Conservation (phyloP, 352 stramenopile genomes). For the Phytophthora lateralis region DNA sequence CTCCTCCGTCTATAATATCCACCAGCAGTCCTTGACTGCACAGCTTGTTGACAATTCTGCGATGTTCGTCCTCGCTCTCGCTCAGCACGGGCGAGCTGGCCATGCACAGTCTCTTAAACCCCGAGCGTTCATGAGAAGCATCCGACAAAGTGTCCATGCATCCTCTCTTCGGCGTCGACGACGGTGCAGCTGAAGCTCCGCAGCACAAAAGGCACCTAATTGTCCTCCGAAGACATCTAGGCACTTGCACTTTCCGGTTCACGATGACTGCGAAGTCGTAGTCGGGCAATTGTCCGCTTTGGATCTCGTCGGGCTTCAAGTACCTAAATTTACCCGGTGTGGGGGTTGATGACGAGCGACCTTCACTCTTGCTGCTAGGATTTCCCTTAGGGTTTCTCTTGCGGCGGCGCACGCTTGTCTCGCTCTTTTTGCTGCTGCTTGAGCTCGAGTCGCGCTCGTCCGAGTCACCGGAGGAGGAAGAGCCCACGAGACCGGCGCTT, state of each 20-base stretch:
- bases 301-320: slow-evolving; percentile 83
- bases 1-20: slow-evolving; percentile 85
- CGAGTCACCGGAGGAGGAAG: slow-evolving; percentile 25
- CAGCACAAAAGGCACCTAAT: slow-evolving; percentile 51
- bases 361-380: slow-evolving; percentile 18
- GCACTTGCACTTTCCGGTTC: slow-evolving; percentile 64
- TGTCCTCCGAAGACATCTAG: slow-evolving; percentile 36
- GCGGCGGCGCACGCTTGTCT: slow-evolving; percentile 10
- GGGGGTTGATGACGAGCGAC: slow-evolving; percentile 32
- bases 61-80: slow-evolving; percentile 84
- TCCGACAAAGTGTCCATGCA: slow-evolving; percentile 39
- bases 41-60: slow-evolving; percentile 77
- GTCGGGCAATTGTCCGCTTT: slow-evolving; percentile 51
- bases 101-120: slow-evolving; percentile 74
- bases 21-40: slow-evolving; percentile 73
- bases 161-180: slow-evolving; percentile 14
- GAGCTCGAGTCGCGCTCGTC: slow-evolving; percentile 30
- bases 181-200: not conserved
- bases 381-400: slow-evolving; percentile 20
- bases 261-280: slow-evolving; percentile 88
- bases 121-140: slow-evolving; percentile 46
- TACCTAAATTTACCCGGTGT: slow-evolving; percentile 70
- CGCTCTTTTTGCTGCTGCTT: slow-evolving; percentile 24
- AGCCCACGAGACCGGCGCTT: slow-evolving; percentile 64
- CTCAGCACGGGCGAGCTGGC: slow-evolving; percentile 46